These are phyloP conservation scores for Leucosporidium scottii DNA, from an alignment of 768 basidiomycete genomes.

Conservation along the genomic window DNA sequence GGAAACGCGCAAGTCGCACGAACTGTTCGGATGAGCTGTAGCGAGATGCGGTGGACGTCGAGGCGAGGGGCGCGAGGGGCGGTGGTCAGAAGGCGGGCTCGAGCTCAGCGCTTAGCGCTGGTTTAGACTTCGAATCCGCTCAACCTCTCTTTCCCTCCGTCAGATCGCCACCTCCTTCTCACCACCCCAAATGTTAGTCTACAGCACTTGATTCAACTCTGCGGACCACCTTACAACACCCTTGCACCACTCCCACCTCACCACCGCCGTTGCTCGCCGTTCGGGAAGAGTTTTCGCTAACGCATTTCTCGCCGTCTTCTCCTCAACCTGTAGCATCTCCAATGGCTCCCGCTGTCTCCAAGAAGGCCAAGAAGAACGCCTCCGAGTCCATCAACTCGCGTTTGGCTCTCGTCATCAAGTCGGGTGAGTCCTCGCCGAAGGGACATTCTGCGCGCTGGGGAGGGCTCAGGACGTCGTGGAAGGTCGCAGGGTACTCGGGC, in stretches of 20 bases:
- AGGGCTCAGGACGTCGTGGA: too few species aligned
- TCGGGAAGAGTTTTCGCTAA: background rate
- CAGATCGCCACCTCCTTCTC: too few species aligned
- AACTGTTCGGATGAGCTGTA: background rate
- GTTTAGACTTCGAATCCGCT: background rate
- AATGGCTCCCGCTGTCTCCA: constrained; percentile 25
- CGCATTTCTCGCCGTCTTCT: background rate
- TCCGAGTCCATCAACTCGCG: constrained; percentile 37
- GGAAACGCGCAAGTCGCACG: too few species aligned
- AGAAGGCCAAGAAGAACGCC: constrained; percentile 31
- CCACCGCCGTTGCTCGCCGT: background rate
- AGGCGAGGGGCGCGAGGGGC: too few species aligned
- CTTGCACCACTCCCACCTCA: too few species aligned
- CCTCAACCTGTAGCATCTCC: background rate
- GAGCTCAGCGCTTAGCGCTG: background rate
- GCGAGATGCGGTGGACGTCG: background rate
- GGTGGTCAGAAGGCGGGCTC: background rate
- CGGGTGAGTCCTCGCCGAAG: background rate
- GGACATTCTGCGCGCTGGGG: too few species aligned
- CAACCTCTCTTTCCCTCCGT: background rate
- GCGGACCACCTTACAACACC: too few species aligned
- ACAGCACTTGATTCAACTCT: too few species aligned
- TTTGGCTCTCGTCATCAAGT: constrained; percentile 47
- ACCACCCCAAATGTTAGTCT: too few species aligned
- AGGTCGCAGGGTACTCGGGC: too few species aligned